Base-by-base conservation (phyloP, 805 yeast genomes). In the Candida boidinii region DNA sequence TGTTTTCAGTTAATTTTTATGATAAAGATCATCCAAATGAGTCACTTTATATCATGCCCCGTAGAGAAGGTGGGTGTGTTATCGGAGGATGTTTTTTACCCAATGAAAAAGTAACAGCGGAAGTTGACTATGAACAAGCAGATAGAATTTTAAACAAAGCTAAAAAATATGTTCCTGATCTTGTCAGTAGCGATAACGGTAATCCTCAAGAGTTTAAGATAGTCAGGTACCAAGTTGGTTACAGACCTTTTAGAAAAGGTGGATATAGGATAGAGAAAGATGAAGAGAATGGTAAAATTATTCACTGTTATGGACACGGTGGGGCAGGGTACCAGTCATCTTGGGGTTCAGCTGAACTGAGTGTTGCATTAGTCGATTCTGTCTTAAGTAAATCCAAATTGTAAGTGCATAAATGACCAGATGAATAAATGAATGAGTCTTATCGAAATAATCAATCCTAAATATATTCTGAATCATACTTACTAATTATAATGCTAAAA, bases 301-400 rank as follows among this genome's bases (percentile, higher is more conserved):
- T 78, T 17, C 86, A 79, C 51, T 72, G 70, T 45, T 79, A 78
- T 49, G 85, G 86, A 2, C 81, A 84, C 19, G 84, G 75, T 7
- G 86, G 86, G 19, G 73, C 83, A 16, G 92, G 92, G 0, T 81
- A 73, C 53, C 94, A 84, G 17, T 20, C 26, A 10, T 23, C 26
- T 29, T 29, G 17, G 15, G 31, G 31, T 16, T 17, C 31, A 3
- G 10, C 14, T 23, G 9, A 8, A 5, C 17, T 16, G n/a, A 26
- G 26, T 8, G 22, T 29, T 29, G 26, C 15, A 17, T 8, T 22
- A 4, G 31, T 23, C 5, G 27, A 17, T 19, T 4, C 14, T n/a
- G 14, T 18, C n/a, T 8, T 14, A 18, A n/a, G n/a, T n/a, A n/a
- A n/a, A n/a, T n/a, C n/a, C n/a, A 20, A 19, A 17, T 23, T 28